A percentile compares a stretch with the other conserved stretches of the same genome.
Evolutionary conservation across 208 protist species (phyloP).

Genomic region (Crithidia bombi): DNA sequence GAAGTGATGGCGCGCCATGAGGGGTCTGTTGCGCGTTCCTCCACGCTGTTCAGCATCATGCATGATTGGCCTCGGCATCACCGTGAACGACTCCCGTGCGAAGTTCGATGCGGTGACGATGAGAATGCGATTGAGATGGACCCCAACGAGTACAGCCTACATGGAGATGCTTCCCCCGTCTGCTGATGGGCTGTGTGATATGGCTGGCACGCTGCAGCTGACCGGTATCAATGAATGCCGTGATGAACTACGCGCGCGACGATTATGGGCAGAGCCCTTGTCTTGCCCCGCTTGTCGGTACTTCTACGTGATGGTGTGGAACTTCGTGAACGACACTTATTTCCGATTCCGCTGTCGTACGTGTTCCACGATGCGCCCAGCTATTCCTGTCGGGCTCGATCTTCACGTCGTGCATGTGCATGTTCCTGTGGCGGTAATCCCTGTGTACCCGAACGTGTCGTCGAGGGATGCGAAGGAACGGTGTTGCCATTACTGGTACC

Average conservation of each 20-base stretch:
- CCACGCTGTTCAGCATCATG: constrained; percentile 62
- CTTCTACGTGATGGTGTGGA: constrained; percentile 86
- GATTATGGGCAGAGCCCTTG: constrained; percentile 75
- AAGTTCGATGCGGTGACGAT: constrained; percentile 27
- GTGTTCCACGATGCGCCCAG: constrained; percentile 76
- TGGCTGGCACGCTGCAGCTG: constrained; percentile 75
- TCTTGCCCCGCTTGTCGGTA: constrained; percentile 69
- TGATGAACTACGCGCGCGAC: constrained; percentile 89
- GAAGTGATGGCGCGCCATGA: constrained; percentile 65
- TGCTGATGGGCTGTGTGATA: constrained; percentile 57
- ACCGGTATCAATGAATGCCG: constrained; percentile 90
- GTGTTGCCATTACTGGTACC: constrained; percentile 79
- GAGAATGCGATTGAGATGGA: constrained; percentile 19
- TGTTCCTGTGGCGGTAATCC: constrained; percentile 84
- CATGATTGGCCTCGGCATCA: constrained; percentile 52
- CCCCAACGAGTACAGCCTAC: constrained; percentile 58
- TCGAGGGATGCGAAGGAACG: constrained; percentile 52
- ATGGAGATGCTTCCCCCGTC: constrained; percentile 46
- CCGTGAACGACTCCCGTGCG: constrained; percentile 24
- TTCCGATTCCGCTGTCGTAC: constrained; percentile 70
- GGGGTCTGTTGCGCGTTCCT: constrained; percentile 70
- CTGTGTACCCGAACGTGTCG: constrained; percentile 77
- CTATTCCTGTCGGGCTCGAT: constrained; percentile 68
- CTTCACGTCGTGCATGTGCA: constrained; percentile 65
- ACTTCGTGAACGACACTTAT: constrained; percentile 85